Evolutionary conservation across 164 flowering plant genomes (phyloP).

Genomic region (Liquidambar formosana): DNA sequence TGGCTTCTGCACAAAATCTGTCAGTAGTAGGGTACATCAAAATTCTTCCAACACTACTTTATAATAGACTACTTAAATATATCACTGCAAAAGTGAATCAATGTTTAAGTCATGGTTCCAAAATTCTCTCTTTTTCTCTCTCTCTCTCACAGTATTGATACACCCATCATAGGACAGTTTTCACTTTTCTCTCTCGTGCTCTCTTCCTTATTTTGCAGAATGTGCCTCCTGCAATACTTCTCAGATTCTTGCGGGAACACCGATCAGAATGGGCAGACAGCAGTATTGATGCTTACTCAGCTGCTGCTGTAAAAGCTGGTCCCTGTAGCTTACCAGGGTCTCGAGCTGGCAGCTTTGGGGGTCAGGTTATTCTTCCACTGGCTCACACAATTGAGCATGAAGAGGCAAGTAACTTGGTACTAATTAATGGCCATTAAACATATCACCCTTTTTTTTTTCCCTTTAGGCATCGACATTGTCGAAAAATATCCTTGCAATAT

Average conservation of each 20-base stretch:
- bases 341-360: constrained; percentile 51
- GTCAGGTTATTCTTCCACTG: constrained; percentile 65
- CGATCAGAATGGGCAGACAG: constrained; percentile 77
- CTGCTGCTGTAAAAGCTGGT: constrained; percentile 55
- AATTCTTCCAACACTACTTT: no score
- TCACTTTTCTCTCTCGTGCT: neutral
- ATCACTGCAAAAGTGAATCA: no score
- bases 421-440: neutral
- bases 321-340: constrained; percentile 49
- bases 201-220: constrained; percentile 33
- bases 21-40: no score
- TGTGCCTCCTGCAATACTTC: constrained; percentile 69
- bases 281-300: constrained; percentile 66
- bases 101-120: no score
- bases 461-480: neutral
- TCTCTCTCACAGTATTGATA: no score
- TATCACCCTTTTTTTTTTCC: neutral
- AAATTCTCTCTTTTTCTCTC: no score
- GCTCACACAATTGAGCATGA: constrained; percentile 71
- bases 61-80: no score
- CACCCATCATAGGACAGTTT: neutral
- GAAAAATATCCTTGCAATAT: constrained; percentile 4
- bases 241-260: constrained; percentile 67
- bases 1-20: no score
- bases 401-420: constrained; percentile 42